These are phyloP conservation scores for Agaricales sp. DNA, from an alignment of 1,284 basidiomycete genomes.

Conservation along the genomic window DNA sequence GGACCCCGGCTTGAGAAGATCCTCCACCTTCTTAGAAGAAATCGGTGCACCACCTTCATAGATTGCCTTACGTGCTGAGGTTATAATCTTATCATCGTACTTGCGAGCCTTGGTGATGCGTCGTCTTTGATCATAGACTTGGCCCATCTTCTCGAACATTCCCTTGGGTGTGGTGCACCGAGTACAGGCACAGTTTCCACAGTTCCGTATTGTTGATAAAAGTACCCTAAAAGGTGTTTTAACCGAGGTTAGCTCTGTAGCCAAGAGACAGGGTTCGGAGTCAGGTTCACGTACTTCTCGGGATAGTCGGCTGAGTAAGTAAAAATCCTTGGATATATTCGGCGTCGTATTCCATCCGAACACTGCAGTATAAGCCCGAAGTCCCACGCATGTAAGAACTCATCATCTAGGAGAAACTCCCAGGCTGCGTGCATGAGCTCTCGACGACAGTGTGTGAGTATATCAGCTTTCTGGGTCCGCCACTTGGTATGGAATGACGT, in stretches of 20 bases:
- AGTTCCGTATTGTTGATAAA: constrained; percentile 15
- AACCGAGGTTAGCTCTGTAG: no score
- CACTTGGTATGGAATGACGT: constrained; percentile 13
- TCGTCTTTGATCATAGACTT: constrained; percentile 5
- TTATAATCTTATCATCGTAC: background rate
- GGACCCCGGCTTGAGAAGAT: constrained; percentile 10
- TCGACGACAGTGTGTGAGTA: constrained; percentile 17
- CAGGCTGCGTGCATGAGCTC: constrained; percentile 24
- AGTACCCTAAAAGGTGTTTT: constrained; percentile 14
- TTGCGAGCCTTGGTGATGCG: constrained; percentile 4
- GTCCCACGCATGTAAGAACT: constrained; percentile 21
- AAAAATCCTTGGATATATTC: constrained; percentile 19
- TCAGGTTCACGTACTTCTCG: constrained; percentile 19
- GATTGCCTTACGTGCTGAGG: constrained; percentile 10
- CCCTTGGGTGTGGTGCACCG: constrained; percentile 15
- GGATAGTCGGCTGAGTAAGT: constrained; percentile 25
- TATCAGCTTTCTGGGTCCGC: constrained; percentile 8
- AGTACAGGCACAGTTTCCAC: constrained; percentile 18
- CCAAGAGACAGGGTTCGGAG: background rate
- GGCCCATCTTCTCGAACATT: constrained; percentile 7
- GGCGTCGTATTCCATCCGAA: constrained; percentile 15
- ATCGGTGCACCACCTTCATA: constrained; percentile 11
- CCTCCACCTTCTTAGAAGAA: constrained; percentile 7
- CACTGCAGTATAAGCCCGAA: constrained; percentile 20
- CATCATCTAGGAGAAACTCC: constrained; percentile 17